Conservation (phyloP, 1,284 basidiomycete species). For the Trametes polyzona region DNA sequence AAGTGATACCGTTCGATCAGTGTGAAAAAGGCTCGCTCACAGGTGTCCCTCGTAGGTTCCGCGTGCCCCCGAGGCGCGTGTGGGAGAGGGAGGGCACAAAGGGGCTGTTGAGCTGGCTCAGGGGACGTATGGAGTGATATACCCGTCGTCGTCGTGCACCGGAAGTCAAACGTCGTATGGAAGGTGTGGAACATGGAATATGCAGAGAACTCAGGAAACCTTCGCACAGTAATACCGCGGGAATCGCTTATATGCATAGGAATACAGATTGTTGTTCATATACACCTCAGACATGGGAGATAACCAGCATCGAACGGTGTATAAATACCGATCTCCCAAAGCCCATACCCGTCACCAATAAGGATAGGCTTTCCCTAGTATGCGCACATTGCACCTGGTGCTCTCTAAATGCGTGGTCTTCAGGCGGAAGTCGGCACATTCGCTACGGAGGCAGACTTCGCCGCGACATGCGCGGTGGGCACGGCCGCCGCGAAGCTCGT, state of each 20-base stretch:
- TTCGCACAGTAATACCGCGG: neutral
- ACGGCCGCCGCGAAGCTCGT: slow-evolving; percentile 15
- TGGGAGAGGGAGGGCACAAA: slow-evolving; percentile 88
- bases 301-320: neutral
- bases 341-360: slow-evolving; percentile 1
- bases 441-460: neutral
- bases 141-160: neutral
- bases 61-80: slow-evolving; percentile 74
- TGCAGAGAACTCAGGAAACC: neutral
- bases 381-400: neutral
- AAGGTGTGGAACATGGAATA: neutral
- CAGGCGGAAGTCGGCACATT: slow-evolving; percentile 1
- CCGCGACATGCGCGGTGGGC: slow-evolving; percentile 10
- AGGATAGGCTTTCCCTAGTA: too few species aligned
- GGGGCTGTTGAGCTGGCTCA: slow-evolving; percentile 73
- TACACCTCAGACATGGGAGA: neutral
- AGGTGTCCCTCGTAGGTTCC: slow-evolving; percentile 60
- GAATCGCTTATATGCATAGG: neutral
- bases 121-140: slow-evolving; percentile 64
- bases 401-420: neutral
- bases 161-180: too few species aligned
- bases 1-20: slow-evolving; percentile 38
- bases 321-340: neutral
- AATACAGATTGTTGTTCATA: neutral
- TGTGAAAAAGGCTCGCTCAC: neutral